Evolutionary conservation across 257 asterid species (phyloP).

Genomic region (Salvia miltiorrhiza): DNA sequence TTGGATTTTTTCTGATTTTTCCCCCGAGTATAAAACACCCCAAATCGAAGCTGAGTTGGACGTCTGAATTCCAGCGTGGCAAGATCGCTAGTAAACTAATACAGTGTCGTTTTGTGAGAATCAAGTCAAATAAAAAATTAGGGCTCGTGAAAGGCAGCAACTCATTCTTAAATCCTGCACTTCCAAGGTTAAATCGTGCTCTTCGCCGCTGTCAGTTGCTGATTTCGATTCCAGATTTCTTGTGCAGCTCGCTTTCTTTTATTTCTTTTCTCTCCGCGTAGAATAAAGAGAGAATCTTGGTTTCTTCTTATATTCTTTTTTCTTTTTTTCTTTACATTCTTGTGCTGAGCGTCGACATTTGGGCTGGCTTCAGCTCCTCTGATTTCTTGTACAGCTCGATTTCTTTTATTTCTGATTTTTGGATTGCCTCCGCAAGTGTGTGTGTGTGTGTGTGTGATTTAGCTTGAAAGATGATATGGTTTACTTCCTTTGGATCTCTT

Average conservation of each 20-base stretch:
- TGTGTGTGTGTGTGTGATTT: conserved; percentile 1
- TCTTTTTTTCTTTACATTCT: too few relatives aligned
- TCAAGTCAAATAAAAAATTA: too few relatives aligned
- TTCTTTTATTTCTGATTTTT: background rate
- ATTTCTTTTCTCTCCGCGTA: background rate
- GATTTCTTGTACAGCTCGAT: conserved; percentile 4
- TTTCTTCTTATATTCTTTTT: background rate
- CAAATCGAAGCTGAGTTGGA: too few relatives aligned
- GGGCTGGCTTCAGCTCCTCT: conserved; percentile 12
- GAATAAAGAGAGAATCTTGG: conserved; percentile 23
- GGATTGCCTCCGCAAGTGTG: conserved; percentile 22
- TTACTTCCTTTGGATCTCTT: conserved; percentile 34
- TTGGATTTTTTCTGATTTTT: too few relatives aligned
- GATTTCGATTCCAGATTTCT: conserved; percentile 32
- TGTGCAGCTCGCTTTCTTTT: background rate
- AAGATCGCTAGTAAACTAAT: too few relatives aligned
- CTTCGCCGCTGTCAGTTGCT: conserved; percentile 11
- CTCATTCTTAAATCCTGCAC: too few relatives aligned
- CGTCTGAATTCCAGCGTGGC: too few relatives aligned
- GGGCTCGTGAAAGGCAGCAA: too few relatives aligned
- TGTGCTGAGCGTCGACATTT: conserved; percentile 17
- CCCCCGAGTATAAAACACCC: too few relatives aligned
- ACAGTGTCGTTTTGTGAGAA: too few relatives aligned
- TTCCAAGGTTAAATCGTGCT: too few relatives aligned
- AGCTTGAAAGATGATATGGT: conserved; percentile 39